A percentile compares a stretch with the other conserved stretches of the same genome.
Evolutionary conservation across 1,139 yeast species (phyloP).

Genomic region (Magnusiomyces tetraspermus): DNA sequence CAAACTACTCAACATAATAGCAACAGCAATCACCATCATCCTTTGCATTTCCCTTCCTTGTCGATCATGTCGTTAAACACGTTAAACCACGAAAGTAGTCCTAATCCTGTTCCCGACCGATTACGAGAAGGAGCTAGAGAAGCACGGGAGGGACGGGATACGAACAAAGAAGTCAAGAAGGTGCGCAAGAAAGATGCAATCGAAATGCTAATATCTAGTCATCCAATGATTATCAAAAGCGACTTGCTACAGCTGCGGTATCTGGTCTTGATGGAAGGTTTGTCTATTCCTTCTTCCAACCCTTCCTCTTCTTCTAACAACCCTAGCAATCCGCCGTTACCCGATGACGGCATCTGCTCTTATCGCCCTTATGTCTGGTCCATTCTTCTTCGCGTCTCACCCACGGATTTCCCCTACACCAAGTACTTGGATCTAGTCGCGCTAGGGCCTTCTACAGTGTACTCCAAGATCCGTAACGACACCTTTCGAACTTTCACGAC

Average conservation of each 20-base stretch:
- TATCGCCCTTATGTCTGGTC: slow-evolving; percentile 78
- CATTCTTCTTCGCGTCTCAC: slow-evolving; percentile 56
- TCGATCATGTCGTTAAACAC: no score
- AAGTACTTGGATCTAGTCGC: slow-evolving; percentile 48
- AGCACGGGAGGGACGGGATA: slow-evolving; percentile 4
- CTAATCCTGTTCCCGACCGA: background rate
- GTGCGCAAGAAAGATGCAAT: slow-evolving; percentile 44
- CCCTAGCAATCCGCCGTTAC: no score
- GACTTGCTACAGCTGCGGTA: slow-evolving; percentile 74
- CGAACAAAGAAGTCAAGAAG: no score
- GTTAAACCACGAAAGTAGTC: no score
- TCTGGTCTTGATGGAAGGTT: slow-evolving; percentile 68
- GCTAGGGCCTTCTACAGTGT: slow-evolving; percentile 45
- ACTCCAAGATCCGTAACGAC: slow-evolving; percentile 72
- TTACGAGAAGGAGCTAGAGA: background rate
- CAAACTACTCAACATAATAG: no score
- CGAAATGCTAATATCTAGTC: slow-evolving; percentile 52
- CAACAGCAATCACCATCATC: no score
- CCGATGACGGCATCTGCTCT: slow-evolving; percentile 49
- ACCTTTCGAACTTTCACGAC: slow-evolving; percentile 80
- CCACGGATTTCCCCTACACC: slow-evolving; percentile 38
- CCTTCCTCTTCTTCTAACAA: slow-evolving; percentile 14
- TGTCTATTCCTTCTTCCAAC: slow-evolving; percentile 23
- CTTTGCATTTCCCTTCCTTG: no score
- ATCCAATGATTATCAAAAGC: slow-evolving; percentile 56